Evolutionary conservation across 257 asterid species (phyloP).

Genomic region (Perilla frutescens): DNA sequence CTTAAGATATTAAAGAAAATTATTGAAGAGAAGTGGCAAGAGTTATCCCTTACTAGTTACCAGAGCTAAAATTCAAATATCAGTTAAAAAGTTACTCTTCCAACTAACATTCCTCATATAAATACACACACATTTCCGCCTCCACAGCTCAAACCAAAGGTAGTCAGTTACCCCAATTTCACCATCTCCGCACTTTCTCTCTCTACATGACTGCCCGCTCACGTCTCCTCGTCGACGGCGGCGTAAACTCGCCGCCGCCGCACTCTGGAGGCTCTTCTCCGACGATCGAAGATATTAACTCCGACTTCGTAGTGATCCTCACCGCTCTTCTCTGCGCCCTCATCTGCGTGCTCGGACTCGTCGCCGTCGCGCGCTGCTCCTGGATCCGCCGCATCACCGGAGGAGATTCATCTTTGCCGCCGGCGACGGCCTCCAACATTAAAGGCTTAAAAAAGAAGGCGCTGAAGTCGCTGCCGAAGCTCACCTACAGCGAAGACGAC

Average conservation of each 20-base stretch:
- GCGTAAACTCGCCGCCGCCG: constrained; percentile 35
- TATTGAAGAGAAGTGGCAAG: too few relatives aligned
- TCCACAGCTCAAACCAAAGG: constrained; percentile 7
- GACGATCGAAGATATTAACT: constrained; percentile 27
- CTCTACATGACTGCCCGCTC: constrained; percentile 47
- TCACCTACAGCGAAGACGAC: constrained; percentile 38
- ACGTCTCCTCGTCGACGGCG: constrained; percentile 47
- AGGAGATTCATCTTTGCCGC: background rate
- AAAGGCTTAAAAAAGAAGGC: constrained; percentile 54
- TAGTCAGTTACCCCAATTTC: background rate
- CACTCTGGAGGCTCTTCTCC: constrained; percentile 20
- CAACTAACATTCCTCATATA: constrained; percentile 32
- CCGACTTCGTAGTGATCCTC: constrained; percentile 49
- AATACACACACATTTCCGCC: constrained; percentile 24
- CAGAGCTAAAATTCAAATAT: constrained; percentile 9
- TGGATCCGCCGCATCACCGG: constrained; percentile 49
- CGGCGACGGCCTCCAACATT: constrained; percentile 38
- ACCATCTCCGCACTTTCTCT: constrained; percentile 14
- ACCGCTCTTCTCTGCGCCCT: constrained; percentile 56
- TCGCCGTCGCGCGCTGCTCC: constrained; percentile 55
- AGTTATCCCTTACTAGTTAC: too few relatives aligned
- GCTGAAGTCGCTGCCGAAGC: constrained; percentile 52
- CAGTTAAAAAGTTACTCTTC: constrained; percentile 32
- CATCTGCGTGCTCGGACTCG: constrained; percentile 54
- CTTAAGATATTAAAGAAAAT: too few relatives aligned